phyloP scores from a whole-genome alignment of 1,139 yeast species.

The Zygoascus hellenicus region DNA sequence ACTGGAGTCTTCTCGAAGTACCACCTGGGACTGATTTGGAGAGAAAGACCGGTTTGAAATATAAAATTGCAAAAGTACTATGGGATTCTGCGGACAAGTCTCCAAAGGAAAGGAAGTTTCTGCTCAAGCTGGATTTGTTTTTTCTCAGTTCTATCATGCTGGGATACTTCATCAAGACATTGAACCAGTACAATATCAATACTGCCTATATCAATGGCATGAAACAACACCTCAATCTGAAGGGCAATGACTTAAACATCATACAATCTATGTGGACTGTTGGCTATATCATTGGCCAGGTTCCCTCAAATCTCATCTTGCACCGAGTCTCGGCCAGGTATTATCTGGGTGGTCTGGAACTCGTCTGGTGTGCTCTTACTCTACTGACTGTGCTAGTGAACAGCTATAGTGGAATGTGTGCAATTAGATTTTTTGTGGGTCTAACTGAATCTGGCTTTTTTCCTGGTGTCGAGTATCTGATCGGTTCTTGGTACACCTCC shows the following conservation, averaged over 20 bases:
- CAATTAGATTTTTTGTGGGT: slow-evolving; percentile 50
- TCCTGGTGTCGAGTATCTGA: slow-evolving; percentile 47
- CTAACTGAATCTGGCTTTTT: slow-evolving; percentile 51
- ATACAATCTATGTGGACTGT: slow-evolving; percentile 50
- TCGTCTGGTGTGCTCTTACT: slow-evolving; percentile 50
- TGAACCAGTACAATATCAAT: slow-evolving; percentile 28
- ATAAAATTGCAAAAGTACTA: slow-evolving; percentile 19
- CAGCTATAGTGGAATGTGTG: slow-evolving; percentile 41
- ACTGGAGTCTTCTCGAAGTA: slow-evolving; percentile 2
- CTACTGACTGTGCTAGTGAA: slow-evolving; percentile 43
- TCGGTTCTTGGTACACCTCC: slow-evolving; percentile 45
- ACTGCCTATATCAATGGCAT: slow-evolving; percentile 59
- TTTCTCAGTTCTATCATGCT: slow-evolving; percentile 25
- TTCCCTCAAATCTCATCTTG: slow-evolving; percentile 51
- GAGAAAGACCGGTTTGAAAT: slow-evolving; percentile 16
- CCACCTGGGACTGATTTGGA: slow-evolving; percentile 7
- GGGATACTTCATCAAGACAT: slow-evolving; percentile 29
- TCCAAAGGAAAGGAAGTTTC: slow-evolving; percentile 24
- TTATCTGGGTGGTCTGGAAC: slow-evolving; percentile 47
- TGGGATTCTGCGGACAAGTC: slow-evolving; percentile 33
- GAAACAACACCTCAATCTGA: slow-evolving; percentile 46
- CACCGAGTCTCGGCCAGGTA: slow-evolving; percentile 50
- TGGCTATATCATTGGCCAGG: slow-evolving; percentile 55
- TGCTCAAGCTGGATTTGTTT: slow-evolving; percentile 30
- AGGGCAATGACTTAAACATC: slow-evolving; percentile 45